Evolutionary conservation across 352 stramenopile species (phyloP), one percentile per base, ranked within the genome.

Genomic region (Phytophthora pistaciae): DNA sequence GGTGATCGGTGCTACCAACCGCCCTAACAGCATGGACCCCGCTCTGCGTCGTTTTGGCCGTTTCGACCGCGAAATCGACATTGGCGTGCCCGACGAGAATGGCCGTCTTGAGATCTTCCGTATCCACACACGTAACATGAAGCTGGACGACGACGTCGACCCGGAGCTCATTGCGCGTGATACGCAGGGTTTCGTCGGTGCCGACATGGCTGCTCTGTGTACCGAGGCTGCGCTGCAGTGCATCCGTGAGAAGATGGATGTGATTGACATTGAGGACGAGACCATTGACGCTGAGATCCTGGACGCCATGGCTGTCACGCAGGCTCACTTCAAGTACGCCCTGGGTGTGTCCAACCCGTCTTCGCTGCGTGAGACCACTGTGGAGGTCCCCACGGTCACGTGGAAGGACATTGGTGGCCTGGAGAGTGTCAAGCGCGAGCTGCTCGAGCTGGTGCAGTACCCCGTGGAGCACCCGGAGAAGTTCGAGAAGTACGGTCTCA

Each of bases 381-480:
- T 99, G 25, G 98, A 99, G 82, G 98, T 99, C 46, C 98, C 98
- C 3, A 99, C 96, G 68, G 86, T 99, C 68, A 97, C 82, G 31
- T 99, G 98, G 98, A 98, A 99, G 62, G 98, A 99, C 87, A 99
- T 99, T 91, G 98, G 98, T 84, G 98, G 98, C 50, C 90, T 99
- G 49, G 92, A 98, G 62, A 90, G 96, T 57, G 97, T 99, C 78
- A 99, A 99, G 97, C 95, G 97, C 67, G 97, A 99, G 79, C 88
- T 99, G 50, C 96, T 98, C 50, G 98, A 99, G 80, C 90, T 99
- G 56, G 98, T 99, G 23, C 98, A 99, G 87, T 99, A 99, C 85
- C 98, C 98, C 23, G 96, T 99, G 25, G 98, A 99, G 77, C 98
- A 99, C 83, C 98, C 98, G 10, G 98, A 99, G 78, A 99, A 99